A percentile compares a stretch with the other conserved stretches of the same genome.
Evolutionary conservation across 2,329 filamentous ascomycete species (phyloP).

Genomic region (Colletotrichum tanaceti): DNA sequence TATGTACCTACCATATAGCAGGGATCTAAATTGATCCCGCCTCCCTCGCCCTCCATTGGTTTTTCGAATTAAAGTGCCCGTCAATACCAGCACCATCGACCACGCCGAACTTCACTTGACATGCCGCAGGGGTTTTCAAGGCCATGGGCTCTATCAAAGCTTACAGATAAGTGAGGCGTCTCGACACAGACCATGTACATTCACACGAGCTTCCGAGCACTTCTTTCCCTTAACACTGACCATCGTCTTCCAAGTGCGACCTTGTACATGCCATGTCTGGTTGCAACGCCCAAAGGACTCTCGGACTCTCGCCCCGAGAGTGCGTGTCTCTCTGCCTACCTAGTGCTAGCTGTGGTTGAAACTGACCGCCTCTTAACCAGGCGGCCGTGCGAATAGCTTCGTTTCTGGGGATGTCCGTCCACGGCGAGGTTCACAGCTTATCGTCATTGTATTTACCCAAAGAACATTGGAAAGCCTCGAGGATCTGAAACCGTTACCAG

Average conservation of each 20-base stretch:
- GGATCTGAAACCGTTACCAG: not conserved
- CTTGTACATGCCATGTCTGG: not conserved
- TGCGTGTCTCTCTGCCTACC: not conserved
- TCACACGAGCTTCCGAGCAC: no score
- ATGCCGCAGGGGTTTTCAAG: not conserved
- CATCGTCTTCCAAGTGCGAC: not conserved
- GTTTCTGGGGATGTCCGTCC: not conserved
- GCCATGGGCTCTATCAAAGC: not conserved
- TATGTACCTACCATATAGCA: not conserved
- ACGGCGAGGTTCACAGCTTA: not conserved
- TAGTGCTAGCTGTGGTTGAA: not conserved
- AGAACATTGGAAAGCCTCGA: not conserved
- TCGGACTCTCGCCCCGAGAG: not conserved
- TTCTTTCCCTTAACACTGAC: not conserved
- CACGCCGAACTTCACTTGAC: no score
- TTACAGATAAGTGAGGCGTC: not conserved
- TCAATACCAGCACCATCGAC: not conserved
- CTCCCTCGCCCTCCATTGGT: not conserved
- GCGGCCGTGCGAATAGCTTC: conserved; percentile 1
- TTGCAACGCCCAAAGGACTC: not conserved
- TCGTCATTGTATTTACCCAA: not conserved
- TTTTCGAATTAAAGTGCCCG: no score
- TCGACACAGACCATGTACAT: not conserved
- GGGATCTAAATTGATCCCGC: conserved; percentile 25
- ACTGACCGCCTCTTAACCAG: not conserved